phyloP scores from a whole-genome alignment of 352 stramenopile genomes.

The Pythium dissimile region DNA sequence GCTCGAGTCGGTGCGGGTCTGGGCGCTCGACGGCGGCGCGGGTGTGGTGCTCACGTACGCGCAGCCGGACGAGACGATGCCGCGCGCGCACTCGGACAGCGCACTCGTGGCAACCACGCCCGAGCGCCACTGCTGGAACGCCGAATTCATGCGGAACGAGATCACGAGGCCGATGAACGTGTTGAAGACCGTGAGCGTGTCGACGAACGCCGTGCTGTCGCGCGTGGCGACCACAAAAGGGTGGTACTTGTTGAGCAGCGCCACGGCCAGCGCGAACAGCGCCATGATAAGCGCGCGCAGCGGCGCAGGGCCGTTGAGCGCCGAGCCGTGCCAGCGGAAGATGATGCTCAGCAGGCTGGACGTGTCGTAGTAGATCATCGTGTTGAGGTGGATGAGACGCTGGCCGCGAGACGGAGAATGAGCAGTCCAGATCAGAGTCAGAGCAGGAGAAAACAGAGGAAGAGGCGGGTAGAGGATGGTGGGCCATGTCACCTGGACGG shows the following conservation, averaged over 20 bases:
- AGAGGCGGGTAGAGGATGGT: background rate
- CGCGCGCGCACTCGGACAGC: slow-evolving; percentile 55
- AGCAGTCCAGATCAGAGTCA: slow-evolving; percentile 1
- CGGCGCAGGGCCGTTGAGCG: slow-evolving; percentile 65
- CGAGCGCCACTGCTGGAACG: slow-evolving; percentile 72
- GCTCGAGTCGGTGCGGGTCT: slow-evolving; percentile 9
- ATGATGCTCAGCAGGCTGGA: slow-evolving; percentile 51
- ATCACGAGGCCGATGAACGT: slow-evolving; percentile 77
- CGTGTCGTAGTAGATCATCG: slow-evolving; percentile 85
- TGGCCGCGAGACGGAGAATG: background rate
- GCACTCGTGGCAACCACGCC: slow-evolving; percentile 63
- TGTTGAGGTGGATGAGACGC: background rate
- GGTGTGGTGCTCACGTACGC: slow-evolving; percentile 55
- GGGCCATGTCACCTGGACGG: background rate
- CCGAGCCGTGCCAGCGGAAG: slow-evolving; percentile 68
- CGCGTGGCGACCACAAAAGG: slow-evolving; percentile 63
- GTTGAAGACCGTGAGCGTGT: slow-evolving; percentile 85
- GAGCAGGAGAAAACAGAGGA: background rate
- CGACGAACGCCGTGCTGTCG: slow-evolving; percentile 67
- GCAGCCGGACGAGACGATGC: slow-evolving; percentile 69
- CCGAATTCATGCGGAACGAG: slow-evolving; percentile 81
- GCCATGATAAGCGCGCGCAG: slow-evolving; percentile 64
- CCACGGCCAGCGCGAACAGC: slow-evolving; percentile 50
- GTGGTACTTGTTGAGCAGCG: slow-evolving; percentile 47
- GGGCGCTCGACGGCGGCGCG: background rate